Percentiles rank a stretch among this genome's conserved stretches.
phyloP scores from a whole-genome alignment of 768 basidiomycete species.

The Macrolepiota fuliginosa region DNA sequence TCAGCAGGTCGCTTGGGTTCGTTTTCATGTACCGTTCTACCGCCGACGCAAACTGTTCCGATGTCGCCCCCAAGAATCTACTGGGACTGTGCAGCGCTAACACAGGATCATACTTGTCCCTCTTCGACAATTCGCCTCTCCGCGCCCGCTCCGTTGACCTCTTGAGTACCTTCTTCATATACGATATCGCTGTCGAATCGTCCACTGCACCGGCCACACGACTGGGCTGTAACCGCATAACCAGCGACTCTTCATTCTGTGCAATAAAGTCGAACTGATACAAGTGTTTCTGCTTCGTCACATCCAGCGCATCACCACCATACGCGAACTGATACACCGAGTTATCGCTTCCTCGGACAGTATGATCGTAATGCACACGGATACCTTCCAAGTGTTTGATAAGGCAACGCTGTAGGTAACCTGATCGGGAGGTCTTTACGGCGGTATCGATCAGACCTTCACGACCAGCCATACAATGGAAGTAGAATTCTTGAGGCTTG shows the following conservation, averaged over 20 bases:
- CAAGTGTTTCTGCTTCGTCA: constrained; percentile 96
- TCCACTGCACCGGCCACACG: constrained; percentile 58
- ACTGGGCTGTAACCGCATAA: constrained; percentile 66
- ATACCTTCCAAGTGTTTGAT: constrained; percentile 99
- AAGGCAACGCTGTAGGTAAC: constrained; percentile 95
- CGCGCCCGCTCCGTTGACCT: constrained; percentile 46
- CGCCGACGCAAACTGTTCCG: constrained; percentile 84
- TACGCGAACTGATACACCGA: constrained; percentile 96
- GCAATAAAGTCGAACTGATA: constrained; percentile 92
- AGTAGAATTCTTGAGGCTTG: constrained; percentile 98
- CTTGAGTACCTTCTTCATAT: constrained; percentile 93
- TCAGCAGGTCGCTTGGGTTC: constrained; percentile 56
- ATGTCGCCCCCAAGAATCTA: constrained; percentile 83
- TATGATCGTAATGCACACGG: constrained; percentile 96
- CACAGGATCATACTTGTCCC: constrained; percentile 66
- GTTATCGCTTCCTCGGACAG: constrained; percentile 92
- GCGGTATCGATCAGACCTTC: constrained; percentile 99
- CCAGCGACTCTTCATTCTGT: constrained; percentile 77
- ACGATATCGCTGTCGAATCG: constrained; percentile 58
- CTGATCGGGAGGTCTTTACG: constrained; percentile 97
- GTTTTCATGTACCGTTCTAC: constrained; percentile 76
- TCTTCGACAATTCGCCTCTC: constrained; percentile 42
- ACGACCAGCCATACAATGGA: constrained; percentile 99
- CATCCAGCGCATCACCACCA: constrained; percentile 94
- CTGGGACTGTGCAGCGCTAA: constrained; percentile 77